Conservation (phyloP, 768 basidiomycete species). For the Tricholoma hemisulphureum region DNA sequence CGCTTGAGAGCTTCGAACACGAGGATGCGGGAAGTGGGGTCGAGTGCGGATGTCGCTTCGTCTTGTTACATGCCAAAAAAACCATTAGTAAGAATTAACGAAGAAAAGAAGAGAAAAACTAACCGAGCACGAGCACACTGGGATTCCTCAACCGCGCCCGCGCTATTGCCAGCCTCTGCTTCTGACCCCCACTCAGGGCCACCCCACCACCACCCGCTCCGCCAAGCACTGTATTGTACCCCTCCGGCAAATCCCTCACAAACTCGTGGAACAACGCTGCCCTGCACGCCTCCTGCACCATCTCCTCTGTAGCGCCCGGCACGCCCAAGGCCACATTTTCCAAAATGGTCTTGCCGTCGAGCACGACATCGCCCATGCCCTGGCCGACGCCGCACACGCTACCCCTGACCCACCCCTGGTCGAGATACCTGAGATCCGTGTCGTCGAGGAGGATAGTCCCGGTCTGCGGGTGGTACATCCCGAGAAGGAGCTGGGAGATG, state of each 20-base stretch:
- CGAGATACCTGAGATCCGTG: constrained; percentile 59
- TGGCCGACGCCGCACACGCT: constrained; percentile 80
- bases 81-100: too few species aligned
- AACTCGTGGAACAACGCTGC: constrained; percentile 88
- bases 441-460: constrained; percentile 81
- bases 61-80: too few species aligned
- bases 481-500: constrained; percentile 75
- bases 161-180: constrained; percentile 87
- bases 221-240: constrained; percentile 83
- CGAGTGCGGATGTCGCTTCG: too few species aligned
- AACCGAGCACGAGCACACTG: too few species aligned
- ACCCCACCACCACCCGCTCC: constrained; percentile 73
- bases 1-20: too few species aligned
- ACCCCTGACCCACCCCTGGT: constrained; percentile 50
- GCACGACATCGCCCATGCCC: constrained; percentile 46
- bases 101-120: too few species aligned
- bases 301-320: constrained; percentile 50
- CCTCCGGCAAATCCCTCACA: constrained; percentile 75
- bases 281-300: constrained; percentile 82
- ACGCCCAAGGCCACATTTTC: constrained; percentile 83
- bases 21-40: too few species aligned
- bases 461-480: constrained; percentile 66
- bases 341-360: constrained; percentile 78
- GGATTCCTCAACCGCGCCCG: too few species aligned
- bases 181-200: constrained; percentile 86